Conservation (phyloP, 2,329 filamentous ascomycete species). For the Volutella citrinella region DNA sequence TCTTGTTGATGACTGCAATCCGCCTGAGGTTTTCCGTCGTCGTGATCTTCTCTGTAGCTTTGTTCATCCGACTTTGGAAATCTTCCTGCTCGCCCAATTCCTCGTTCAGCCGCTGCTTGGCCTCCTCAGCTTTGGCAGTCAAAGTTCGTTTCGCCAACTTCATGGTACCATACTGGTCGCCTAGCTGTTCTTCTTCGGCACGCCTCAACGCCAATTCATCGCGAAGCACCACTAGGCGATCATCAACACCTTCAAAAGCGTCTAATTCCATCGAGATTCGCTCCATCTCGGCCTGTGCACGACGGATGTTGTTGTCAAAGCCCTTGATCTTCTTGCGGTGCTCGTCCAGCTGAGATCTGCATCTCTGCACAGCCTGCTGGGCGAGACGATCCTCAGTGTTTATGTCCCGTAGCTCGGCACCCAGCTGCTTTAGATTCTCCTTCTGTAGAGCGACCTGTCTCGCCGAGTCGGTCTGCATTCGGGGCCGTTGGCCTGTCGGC, state of each 20-base stretch:
- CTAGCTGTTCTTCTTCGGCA: constrained; percentile 44
- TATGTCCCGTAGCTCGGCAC: constrained; percentile 51
- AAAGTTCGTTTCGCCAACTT: constrained; percentile 46
- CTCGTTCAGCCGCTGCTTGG: constrained; percentile 34
- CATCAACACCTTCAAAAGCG: constrained; percentile 65
- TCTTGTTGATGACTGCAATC: constrained; percentile 59
- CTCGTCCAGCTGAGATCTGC: constrained; percentile 44
- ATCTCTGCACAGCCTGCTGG: constrained; percentile 46
- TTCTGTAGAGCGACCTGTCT: constrained; percentile 57
- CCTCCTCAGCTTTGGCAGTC: constrained; percentile 40
- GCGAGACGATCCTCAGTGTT: constrained; percentile 46
- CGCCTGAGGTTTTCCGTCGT: constrained; percentile 46
- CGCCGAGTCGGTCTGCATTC: constrained; percentile 78
- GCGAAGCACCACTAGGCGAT: constrained; percentile 57
- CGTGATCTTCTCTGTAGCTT: constrained; percentile 53
- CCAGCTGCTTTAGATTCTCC: constrained; percentile 51
- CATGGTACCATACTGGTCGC: constrained; percentile 54
- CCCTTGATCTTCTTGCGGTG: constrained; percentile 31
- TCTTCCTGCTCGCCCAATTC: constrained; percentile 33
- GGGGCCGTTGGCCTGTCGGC: constrained; percentile 51
- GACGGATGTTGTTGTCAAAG: constrained; percentile 55
- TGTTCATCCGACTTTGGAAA: constrained; percentile 48
- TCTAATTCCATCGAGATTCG: constrained; percentile 57
- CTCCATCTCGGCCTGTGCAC: constrained; percentile 57
- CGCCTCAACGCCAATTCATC: constrained; percentile 55